Percentiles rank a stretch among this genome's conserved stretches.
These are phyloP conservation scores for Penicillium sp. DNA, from an alignment of 2,329 filamentous ascomycete species.

Conservation along the genomic window DNA sequence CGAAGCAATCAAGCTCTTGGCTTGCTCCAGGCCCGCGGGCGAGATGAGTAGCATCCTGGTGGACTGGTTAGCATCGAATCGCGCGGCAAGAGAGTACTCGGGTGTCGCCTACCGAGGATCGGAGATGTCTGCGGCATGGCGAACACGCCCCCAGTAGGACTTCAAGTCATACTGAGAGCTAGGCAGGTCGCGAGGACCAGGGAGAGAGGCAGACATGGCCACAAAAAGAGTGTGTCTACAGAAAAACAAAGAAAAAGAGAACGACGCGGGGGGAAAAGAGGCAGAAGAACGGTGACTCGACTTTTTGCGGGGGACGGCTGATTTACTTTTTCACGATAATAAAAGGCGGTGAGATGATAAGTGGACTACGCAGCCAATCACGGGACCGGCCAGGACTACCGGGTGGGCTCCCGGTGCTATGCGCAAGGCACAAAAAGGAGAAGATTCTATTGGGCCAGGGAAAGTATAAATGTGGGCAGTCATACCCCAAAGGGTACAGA, in stretches of 20 bases:
- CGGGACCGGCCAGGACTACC: neutral
- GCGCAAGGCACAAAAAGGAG: neutral
- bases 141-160: constrained; percentile 94
- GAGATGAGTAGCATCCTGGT: constrained; percentile 83
- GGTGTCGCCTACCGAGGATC: constrained; percentile 80
- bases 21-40: constrained; percentile 74
- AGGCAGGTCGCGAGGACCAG: constrained; percentile 76
- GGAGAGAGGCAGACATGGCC: constrained; percentile 62
- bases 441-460: constrained; percentile 13
- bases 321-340: constrained; percentile 24
- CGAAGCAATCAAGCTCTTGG: constrained; percentile 75
- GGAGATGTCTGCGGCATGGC: constrained; percentile 83
- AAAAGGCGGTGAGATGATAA: constrained; percentile 42
- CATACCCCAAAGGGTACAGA: constrained; percentile 13
- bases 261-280: constrained; percentile 4
- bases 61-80: constrained; percentile 12
- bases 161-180: constrained; percentile 87
- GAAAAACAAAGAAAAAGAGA: constrained; percentile 6
- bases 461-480: neutral
- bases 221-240: neutral
- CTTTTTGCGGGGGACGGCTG: constrained; percentile 24
- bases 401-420: constrained; percentile 9
- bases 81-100: neutral
- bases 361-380: constrained; percentile 22
- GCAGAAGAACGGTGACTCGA: constrained; percentile 14